A percentile compares a stretch with the other conserved stretches of the same genome.
Conservation (phyloP, 1,139 yeast species). For the Diutina mesorugosa region DNA sequence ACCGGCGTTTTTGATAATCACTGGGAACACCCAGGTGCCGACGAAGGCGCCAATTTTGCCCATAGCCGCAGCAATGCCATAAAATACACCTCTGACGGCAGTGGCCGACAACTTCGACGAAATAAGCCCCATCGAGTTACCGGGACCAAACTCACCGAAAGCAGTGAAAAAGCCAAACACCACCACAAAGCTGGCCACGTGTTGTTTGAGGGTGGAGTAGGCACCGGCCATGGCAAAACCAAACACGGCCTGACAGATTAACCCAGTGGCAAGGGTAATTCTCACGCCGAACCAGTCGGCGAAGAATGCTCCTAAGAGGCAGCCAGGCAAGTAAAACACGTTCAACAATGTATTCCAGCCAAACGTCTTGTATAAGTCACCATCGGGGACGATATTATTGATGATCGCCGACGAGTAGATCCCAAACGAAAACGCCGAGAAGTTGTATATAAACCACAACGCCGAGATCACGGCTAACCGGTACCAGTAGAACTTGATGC, state of each 20-base stretch:
- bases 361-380: conserved; percentile 57
- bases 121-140: conserved; percentile 79
- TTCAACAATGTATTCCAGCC: conserved; percentile 92
- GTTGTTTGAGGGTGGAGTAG: conserved; percentile 39
- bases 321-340: conserved; percentile 82
- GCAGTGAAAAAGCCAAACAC: conserved; percentile 79
- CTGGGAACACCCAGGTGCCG: conserved; percentile 82
- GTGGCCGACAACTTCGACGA: conserved; percentile 84
- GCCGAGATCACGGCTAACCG: conserved; percentile 58
- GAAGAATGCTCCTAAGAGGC: conserved; percentile 67
- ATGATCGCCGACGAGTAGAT: conserved; percentile 65
- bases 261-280: conserved; percentile 58
- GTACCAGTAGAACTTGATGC: conserved; percentile 76
- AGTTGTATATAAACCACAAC: conserved; percentile 88
- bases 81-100: conserved; percentile 80
- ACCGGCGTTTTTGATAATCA: conserved; percentile 31
- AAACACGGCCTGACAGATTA: conserved; percentile 56
- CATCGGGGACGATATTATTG: conserved; percentile 43
- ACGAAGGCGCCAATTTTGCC: conserved; percentile 91
- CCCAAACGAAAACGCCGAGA: conserved; percentile 79
- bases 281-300: conserved; percentile 90
- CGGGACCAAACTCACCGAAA: conserved; percentile 90
- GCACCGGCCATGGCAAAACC: conserved; percentile 83
- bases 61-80: conserved; percentile 81
- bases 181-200: conserved; percentile 70